phyloP scores from a whole-genome alignment of 78 protist genomes.

The Paulinella micropora region DNA sequence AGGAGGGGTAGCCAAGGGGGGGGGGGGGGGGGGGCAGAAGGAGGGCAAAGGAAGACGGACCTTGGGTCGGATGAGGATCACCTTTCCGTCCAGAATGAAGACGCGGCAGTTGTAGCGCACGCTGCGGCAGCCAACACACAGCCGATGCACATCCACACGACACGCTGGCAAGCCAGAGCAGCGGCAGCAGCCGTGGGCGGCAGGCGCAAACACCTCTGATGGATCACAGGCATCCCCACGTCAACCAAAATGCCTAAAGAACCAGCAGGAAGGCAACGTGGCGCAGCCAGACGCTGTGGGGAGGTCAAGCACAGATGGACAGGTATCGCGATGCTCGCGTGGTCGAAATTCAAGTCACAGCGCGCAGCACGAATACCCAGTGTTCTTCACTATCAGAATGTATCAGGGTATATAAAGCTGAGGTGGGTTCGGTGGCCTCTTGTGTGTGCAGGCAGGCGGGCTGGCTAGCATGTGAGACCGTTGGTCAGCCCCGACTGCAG shows the following conservation, averaged over 20 bases:
- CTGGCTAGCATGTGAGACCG: constrained; percentile 46
- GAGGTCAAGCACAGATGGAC: neutral
- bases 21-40: too few species aligned
- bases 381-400: neutral
- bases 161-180: too few species aligned
- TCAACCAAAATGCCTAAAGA: neutral
- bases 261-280: neutral
- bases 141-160: too few species aligned
- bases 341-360: too few species aligned
- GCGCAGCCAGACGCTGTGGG: neutral
- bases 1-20: too few species aligned
- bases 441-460: neutral
- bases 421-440: neutral
- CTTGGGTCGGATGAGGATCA: constrained; percentile 64
- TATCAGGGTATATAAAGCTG: neutral
- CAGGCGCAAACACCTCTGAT: too few species aligned
- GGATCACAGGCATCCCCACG: neutral
- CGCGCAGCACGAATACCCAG: too few species aligned
- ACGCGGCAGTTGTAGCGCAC: constrained; percentile 73
- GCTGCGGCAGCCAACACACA: constrained; percentile 47
- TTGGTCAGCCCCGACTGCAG: neutral
- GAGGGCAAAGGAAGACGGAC: too few species aligned
- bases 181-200: too few species aligned
- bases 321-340: neutral
- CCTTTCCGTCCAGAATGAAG: constrained; percentile 13